Conservation (phyloP, 1,284 basidiomycete genomes). For the Salmacisia buchloeana region DNA sequence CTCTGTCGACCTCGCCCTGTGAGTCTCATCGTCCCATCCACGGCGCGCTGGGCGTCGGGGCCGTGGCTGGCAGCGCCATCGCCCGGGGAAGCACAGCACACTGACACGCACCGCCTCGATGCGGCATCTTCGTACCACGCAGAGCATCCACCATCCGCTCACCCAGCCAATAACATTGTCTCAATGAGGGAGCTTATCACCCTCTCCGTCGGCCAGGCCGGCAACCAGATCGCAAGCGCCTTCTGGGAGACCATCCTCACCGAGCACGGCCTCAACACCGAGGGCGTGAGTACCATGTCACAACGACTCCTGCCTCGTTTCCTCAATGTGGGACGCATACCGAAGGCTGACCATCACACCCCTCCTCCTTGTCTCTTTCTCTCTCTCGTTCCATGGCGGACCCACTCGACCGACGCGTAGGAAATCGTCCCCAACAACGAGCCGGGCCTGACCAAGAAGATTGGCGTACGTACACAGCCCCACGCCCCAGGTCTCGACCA, state of each 20-base stretch:
- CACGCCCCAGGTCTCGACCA: too few species aligned
- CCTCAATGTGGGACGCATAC: background rate
- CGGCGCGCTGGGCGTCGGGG: too few species aligned
- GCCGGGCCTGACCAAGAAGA: constrained; percentile 33
- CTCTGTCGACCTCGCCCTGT: too few species aligned
- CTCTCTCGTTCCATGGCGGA: background rate
- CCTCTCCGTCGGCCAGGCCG: constrained; percentile 56
- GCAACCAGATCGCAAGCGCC: constrained; percentile 58
- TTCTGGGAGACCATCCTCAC: constrained; percentile 49
- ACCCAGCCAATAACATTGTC: too few species aligned
- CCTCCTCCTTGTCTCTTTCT: too few species aligned
- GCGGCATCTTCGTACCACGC: too few species aligned
- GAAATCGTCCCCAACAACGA: constrained; percentile 42
- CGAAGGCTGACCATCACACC: too few species aligned
- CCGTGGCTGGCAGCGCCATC: too few species aligned
- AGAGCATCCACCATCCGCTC: too few species aligned
- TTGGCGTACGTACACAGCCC: constrained; percentile 32
- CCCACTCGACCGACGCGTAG: constrained; percentile 13
- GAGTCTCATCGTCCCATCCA: too few species aligned
- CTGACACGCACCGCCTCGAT: too few species aligned
- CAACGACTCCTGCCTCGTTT: background rate
- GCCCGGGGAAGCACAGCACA: too few species aligned
- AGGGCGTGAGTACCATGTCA: constrained; percentile 28
- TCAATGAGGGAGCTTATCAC: constrained; percentile 17
- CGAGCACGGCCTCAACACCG: constrained; percentile 48